Base-by-base conservation (phyloP, 225 moss, liverwort and hornwort species). In the Bryum argenteum region DNA sequence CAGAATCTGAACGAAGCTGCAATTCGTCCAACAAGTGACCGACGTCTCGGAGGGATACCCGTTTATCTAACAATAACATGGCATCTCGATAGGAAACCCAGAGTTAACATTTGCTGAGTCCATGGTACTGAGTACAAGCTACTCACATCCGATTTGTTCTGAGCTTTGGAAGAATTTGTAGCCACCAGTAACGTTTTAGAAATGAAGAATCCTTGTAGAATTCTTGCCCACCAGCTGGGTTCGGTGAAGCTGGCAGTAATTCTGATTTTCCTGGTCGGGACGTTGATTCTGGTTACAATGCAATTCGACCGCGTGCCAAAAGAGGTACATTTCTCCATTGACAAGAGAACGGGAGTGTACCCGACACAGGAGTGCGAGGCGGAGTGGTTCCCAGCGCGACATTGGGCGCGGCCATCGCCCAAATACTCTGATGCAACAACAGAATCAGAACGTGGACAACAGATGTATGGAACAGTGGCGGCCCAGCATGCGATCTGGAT, bases 401-500 rank as follows among this genome's bases (percentile, higher is more conserved):
- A 79, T 39, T 75, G 74, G 79, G 33, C 38, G 17, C 48, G 33
- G 45, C 48, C 18, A 13, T 63, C 64, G 8, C 15, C 54, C 19
- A 54, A 61, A 33, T 43, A 20, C 20, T 21, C 28, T 33, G 23
- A 16, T 15, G 2, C 11, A 28, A 33, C 26, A 13, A 9, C 13
- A 16, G 13, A 26, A 6, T 8, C 8, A 8, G 16, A 16, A 1
- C 2, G 33, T 10, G 52, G 60, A 18, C 21, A 18, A 3, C 60
- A 65, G 17, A 66, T 75, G 66, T 72, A 58, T 13, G 80, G 80
- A 8, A 80, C 58, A 2, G 2, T 76, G 8, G 61, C 22, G 15
- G 66, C 61, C 37, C 80, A 80, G 65, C 45, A 59, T 2, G 67
- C 54, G 8, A 67, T 80, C 21, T 72, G 66, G 76, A 38, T 3